Conservation (phyloP, 768 basidiomycete genomes). For the Heimioporus sp. region DNA sequence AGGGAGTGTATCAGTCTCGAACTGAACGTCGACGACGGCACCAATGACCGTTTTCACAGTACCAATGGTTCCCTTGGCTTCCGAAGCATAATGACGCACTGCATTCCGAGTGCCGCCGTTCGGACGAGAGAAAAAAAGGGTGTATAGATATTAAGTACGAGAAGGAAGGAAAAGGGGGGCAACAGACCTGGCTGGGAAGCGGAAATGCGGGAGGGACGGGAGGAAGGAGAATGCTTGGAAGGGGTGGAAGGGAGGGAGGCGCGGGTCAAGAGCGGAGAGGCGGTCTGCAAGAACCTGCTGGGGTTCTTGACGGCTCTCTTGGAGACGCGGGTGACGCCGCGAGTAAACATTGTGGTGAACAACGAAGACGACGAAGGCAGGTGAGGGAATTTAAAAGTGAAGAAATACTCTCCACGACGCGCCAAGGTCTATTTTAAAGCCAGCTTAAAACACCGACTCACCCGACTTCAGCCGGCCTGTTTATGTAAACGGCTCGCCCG, state of each 20-base stretch:
- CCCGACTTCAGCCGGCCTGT: slow-evolving; percentile 28
- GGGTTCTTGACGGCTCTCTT: slow-evolving; percentile 81
- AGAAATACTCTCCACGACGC: slow-evolving; percentile 31
- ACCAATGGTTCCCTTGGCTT: slow-evolving; percentile 71
- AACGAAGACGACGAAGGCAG: slow-evolving; percentile 27
- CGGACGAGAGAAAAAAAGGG: background rate
- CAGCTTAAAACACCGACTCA: slow-evolving; percentile 28
- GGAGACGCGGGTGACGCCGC: slow-evolving; percentile 85
- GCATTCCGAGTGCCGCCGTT: slow-evolving; percentile 8
- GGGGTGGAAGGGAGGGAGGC: slow-evolving; percentile 44
- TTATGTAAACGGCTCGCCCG: slow-evolving; percentile 21
- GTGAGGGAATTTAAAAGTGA: slow-evolving; percentile 17
- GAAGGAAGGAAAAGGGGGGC: slow-evolving; percentile 1
- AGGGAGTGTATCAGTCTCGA: slow-evolving; percentile 86
- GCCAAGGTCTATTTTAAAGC: slow-evolving; percentile 18
- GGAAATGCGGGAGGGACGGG: slow-evolving; percentile 50
- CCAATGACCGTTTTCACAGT: slow-evolving; percentile 98
- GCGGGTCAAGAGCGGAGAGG: slow-evolving; percentile 55
- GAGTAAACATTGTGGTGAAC: slow-evolving; percentile 72
- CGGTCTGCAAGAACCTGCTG: slow-evolving; percentile 79
- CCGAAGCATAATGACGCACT: slow-evolving; percentile 91
- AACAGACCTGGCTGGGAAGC: slow-evolving; percentile 53
- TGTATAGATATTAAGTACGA: slow-evolving; percentile 1
- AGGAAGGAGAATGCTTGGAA: slow-evolving; percentile 44
- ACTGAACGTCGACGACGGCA: slow-evolving; percentile 99